Evolutionary conservation across 2,329 filamentous ascomycete species (phyloP).

Genomic region (Beauveria pseudobassiana): DNA sequence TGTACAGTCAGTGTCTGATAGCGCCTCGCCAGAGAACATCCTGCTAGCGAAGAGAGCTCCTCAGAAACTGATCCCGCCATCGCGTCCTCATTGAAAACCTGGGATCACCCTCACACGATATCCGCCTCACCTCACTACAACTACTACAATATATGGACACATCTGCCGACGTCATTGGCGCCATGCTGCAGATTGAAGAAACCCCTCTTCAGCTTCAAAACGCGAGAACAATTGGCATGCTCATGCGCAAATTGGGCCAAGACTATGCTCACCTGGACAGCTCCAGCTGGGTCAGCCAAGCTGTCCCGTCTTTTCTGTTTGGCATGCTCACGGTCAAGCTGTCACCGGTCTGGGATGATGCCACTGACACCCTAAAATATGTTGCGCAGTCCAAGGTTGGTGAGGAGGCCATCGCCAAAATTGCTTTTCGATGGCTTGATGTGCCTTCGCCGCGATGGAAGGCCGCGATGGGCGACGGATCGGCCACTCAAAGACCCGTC

Average conservation of each 20-base stretch:
- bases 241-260: constrained; percentile 68
- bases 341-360: constrained; percentile 81
- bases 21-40: constrained; percentile 10
- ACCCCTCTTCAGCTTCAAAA: constrained; percentile 66
- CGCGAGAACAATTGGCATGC: constrained; percentile 71
- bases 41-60: neutral
- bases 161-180: constrained; percentile 22
- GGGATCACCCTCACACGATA: constrained; percentile 63
- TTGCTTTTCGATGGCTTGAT: constrained; percentile 74
- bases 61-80: constrained; percentile 54
- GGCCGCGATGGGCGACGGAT: constrained; percentile 29
- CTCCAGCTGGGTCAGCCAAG: constrained; percentile 58
- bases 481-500: constrained; percentile 29
- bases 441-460: constrained; percentile 48
- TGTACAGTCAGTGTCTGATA: constrained; percentile 28
- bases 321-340: constrained; percentile 82
- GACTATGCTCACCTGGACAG: constrained; percentile 53
- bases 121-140: constrained; percentile 66
- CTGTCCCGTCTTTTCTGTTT: constrained; percentile 78
- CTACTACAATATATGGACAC: constrained; percentile 55
- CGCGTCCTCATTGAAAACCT: constrained; percentile 65
- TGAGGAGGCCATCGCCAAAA: constrained; percentile 62
- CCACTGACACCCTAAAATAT: constrained; percentile 65
- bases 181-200: constrained; percentile 74
- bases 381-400: constrained; percentile 64